Evolutionary conservation across 23 red algal species (phyloP).

Genomic region (Gracilaria vermiculophylla): DNA sequence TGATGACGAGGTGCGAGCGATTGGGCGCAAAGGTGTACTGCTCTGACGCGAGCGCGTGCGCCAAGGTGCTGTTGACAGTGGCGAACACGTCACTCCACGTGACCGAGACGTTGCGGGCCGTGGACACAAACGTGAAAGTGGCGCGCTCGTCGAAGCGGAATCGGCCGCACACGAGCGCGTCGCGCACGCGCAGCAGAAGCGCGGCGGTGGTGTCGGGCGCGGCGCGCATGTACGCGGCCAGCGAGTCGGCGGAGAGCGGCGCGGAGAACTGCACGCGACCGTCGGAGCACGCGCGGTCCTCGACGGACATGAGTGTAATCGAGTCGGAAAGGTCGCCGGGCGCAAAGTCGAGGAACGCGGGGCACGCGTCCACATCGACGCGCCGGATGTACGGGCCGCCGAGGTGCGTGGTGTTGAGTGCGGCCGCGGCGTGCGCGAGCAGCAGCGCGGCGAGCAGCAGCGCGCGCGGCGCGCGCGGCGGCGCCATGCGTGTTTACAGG

Average conservation of each 20-base stretch:
- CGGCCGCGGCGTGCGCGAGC: background rate
- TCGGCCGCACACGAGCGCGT: background rate
- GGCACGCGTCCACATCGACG: background rate
- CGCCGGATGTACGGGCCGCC: conserved; percentile 5
- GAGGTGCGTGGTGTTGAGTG: background rate
- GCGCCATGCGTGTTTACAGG: too few species aligned
- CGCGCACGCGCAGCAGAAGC: background rate
- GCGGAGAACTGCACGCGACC: background rate
- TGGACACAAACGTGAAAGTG: background rate
- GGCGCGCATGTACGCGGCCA: background rate
- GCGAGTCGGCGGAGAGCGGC: background rate
- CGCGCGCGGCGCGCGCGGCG: too few species aligned
- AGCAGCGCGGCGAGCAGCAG: background rate
- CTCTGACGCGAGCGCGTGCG: background rate
- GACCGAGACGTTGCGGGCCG: background rate
- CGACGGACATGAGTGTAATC: conserved; percentile 1
- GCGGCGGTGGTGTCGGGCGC: background rate
- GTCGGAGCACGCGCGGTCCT: background rate
- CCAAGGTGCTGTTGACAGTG: background rate
- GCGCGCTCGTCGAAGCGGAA: conserved; percentile 15
- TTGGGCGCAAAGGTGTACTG: conserved; percentile 11
- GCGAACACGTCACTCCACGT: background rate
- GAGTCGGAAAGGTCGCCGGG: conserved; percentile 1
- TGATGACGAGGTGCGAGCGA: conserved; percentile 21
- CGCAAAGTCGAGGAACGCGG: conserved; percentile 6